Base-by-base conservation (phyloP, 345 rosid genomes). In the Raphanus sativus region DNA sequence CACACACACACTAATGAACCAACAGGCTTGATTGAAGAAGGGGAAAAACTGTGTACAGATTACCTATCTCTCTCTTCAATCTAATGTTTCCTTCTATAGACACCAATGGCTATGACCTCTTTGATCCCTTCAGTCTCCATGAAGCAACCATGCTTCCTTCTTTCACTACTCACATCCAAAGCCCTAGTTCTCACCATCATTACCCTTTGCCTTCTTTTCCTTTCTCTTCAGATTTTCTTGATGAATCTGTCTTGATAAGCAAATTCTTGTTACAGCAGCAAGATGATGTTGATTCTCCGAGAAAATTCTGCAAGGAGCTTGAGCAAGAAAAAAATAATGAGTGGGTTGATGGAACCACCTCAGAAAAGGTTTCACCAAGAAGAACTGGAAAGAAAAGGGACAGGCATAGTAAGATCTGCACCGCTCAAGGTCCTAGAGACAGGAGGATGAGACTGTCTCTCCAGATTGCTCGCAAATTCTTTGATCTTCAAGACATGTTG, bases 381-480 rank as follows among this genome's bases (percentile, higher is more conserved):
- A 80, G 75, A 66, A 62, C 56, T 7, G 86, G 82, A 24, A 88
- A 87, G 66, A 88, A 87, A 79, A 89, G 83, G 66, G 96, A 89
- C 83, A 81, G 91, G 61, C 96, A 89, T 67, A 91, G 90, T 88
- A 91, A 91, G 91, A 91, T 91, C 87, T 79, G 79, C 52, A 89
- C 96, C 12, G 89, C 91, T 56, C 86, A 83, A 73, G 96, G 96
- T 1, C 91, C 86, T 21, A 83, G 93, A 73, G 96, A 89, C 78
- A 72, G 96, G 69, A 79, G 96, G 54, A 87, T 91, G 87, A 85
- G 96, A 81, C 65, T 91, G 34, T 91, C 96, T 48, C 85, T 91
- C 70, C 85, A 85, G 73, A 86, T 84, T 67, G 89, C 96, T 8
- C 86, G 91, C 34, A 85, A 82, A 67, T 91, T 91, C 84, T 91